Conservation (phyloP, 139 green algal species). For the Pleodorina starrii region DNA sequence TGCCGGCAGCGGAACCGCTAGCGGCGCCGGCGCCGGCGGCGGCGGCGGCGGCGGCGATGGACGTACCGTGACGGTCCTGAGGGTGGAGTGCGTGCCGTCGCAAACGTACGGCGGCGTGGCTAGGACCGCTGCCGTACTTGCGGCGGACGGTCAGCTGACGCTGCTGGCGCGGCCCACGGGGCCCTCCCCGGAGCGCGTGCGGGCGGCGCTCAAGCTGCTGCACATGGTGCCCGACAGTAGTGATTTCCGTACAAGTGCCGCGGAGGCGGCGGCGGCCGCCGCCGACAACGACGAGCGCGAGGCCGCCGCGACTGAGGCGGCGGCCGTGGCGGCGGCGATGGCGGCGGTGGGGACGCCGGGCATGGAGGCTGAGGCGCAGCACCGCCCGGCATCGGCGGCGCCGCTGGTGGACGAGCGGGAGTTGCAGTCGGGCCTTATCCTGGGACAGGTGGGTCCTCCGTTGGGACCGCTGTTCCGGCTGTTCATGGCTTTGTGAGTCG, state of each 20-base stretch:
- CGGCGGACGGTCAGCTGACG: constrained; percentile 25
- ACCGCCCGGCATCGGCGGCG: neutral
- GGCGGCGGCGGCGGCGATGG: neutral
- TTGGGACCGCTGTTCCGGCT: no score
- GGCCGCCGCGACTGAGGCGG: neutral
- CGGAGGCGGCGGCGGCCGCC: neutral
- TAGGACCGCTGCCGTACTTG: constrained; percentile 3
- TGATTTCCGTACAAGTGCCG: neutral
- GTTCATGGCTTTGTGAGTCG: no score
- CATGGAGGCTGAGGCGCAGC: constrained; percentile 11
- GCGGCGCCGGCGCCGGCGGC: neutral
- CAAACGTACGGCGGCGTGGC: constrained; percentile 34
- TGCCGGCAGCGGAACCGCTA: neutral
- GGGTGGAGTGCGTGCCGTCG: constrained; percentile 22
- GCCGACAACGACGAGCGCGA: neutral
- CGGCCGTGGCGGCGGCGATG: neutral
- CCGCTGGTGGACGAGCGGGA: neutral
- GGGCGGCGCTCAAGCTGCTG: constrained; percentile 14
- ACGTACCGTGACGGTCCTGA: neutral
- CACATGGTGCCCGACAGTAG: neutral
- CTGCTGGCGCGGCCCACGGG: constrained; percentile 27
- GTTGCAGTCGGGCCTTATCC: constrained; percentile 19
- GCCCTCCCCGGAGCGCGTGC: constrained; percentile 2
- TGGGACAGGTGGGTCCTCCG: constrained; percentile 32
- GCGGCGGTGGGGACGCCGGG: neutral